Conservation (phyloP, 139 green algal species). For the Coccomyxa sp. region DNA sequence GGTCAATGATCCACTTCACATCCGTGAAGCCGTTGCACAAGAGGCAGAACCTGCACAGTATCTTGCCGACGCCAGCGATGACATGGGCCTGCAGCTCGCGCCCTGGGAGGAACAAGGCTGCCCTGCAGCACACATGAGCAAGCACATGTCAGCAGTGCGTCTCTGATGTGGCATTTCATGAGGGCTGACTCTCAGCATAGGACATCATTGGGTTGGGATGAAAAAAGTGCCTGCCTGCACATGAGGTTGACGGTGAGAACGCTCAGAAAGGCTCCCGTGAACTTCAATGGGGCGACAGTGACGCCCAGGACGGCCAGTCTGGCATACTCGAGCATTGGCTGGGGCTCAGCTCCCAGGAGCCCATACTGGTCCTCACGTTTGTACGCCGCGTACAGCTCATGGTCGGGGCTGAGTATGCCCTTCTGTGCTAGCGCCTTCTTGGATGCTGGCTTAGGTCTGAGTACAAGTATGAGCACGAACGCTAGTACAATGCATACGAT, state of each 20-base stretch:
- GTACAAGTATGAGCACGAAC: not conserved
- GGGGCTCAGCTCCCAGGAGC: constrained; percentile 16
- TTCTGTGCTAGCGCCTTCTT: not conserved
- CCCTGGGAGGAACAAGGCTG: not conserved
- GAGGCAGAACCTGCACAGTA: not conserved
- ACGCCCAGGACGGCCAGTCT: constrained; percentile 33
- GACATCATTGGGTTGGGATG: not conserved
- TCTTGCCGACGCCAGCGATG: not conserved
- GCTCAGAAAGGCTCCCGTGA: constrained; percentile 18
- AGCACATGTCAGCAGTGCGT: not conserved
- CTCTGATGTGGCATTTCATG: too few relatives aligned
- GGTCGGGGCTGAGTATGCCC: not conserved
- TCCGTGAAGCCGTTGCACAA: not conserved
- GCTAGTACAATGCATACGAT: not conserved
- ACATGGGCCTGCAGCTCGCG: not conserved
- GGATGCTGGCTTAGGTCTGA: not conserved
- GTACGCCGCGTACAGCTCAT: constrained; percentile 23
- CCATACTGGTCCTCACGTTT: constrained; percentile 46
- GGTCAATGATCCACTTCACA: not conserved
- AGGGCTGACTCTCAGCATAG: too few relatives aligned
- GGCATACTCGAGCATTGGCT: constrained; percentile 19
- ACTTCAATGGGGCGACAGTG: constrained; percentile 26
- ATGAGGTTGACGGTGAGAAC: constrained; percentile 44
- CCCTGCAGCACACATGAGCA: not conserved
- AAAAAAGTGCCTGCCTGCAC: not conserved